phyloP scores from a whole-genome alignment of 2,329 filamentous ascomycete genomes.

The Massarina eburnea region DNA sequence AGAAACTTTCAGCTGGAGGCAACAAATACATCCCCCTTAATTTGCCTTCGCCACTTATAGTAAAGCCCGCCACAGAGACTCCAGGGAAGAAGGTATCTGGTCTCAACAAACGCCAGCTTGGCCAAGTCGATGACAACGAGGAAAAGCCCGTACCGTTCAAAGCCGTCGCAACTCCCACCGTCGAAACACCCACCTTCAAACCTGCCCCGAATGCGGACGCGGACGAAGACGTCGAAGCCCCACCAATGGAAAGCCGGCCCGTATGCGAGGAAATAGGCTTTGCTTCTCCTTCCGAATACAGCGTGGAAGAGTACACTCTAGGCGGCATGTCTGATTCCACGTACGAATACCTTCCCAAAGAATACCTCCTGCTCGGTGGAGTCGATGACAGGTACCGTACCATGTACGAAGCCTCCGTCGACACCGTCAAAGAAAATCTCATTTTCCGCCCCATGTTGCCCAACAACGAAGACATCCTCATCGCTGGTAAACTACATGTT shows the following conservation, averaged over 20 bases:
- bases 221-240: conserved; percentile 3
- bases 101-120: conserved; percentile 25
- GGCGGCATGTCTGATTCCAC: conserved; percentile 46
- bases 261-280: conserved; percentile 57
- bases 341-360: conserved; percentile 51
- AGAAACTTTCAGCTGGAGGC: conserved; percentile 27
- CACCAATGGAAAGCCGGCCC: conserved; percentile 21
- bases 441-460: conserved; percentile 56
- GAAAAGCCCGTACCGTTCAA: conserved; percentile 10
- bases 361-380: conserved; percentile 52
- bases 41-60: conserved; percentile 30
- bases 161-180: conserved; percentile 2
- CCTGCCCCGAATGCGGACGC: conserved; percentile 3
- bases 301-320: conserved; percentile 47
- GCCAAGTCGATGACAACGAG: conserved; percentile 16
- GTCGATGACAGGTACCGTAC: conserved; percentile 50
- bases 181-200: background rate
- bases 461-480: conserved; percentile 49
- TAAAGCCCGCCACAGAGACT: conserved; percentile 21
- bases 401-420: conserved; percentile 58
- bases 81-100: conserved; percentile 14
- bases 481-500: conserved; percentile 41
- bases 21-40: conserved; percentile 38
- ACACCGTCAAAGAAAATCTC: conserved; percentile 49
- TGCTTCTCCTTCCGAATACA: conserved; percentile 48